Evolutionary conservation across 1,284 basidiomycete genomes (phyloP).

Genomic region (Apiotrichum montevideense): DNA sequence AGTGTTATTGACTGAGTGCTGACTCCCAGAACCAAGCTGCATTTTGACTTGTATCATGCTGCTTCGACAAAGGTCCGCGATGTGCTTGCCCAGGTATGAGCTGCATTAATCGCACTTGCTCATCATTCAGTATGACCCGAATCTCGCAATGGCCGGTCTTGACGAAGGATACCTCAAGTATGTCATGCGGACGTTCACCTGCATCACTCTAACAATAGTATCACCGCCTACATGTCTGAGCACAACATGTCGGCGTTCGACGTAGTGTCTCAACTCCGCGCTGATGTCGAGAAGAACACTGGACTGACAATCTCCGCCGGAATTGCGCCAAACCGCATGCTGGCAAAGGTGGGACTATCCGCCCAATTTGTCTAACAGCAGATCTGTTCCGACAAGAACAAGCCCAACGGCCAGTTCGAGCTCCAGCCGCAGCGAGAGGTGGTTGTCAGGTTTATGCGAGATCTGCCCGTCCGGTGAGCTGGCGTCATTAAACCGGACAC

Average conservation of each 20-base stretch:
- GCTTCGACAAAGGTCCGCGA: slow-evolving; percentile 55
- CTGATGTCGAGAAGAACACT: slow-evolving; percentile 65
- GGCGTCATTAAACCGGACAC: neutral
- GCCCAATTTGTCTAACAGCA: slow-evolving; percentile 37
- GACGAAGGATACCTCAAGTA: slow-evolving; percentile 88
- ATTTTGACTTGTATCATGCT: slow-evolving; percentile 63
- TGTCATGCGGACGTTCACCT: slow-evolving; percentile 23
- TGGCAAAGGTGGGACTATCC: slow-evolving; percentile 62
- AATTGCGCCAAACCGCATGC: slow-evolving; percentile 68
- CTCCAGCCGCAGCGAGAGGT: slow-evolving; percentile 61
- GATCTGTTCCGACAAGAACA: slow-evolving; percentile 96
- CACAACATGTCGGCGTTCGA: slow-evolving; percentile 62
- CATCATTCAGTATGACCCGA: slow-evolving; percentile 65
- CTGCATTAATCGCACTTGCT: neutral
- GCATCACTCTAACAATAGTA: slow-evolving; percentile 17
- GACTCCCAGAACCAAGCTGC: slow-evolving; percentile 21
- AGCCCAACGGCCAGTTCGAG: slow-evolving; percentile 85
- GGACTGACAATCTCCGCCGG: slow-evolving; percentile 87
- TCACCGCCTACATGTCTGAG: slow-evolving; percentile 60
- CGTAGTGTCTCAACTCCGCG: slow-evolving; percentile 71
- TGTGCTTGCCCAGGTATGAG: slow-evolving; percentile 31
- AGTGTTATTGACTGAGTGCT: neutral
- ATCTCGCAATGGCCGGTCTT: slow-evolving; percentile 69
- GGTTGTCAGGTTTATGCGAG: slow-evolving; percentile 59
- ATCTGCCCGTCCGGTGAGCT: slow-evolving; percentile 39